Evolutionary conservation across 768 basidiomycete species (phyloP), one percentile per base, ranked within the genome.

Genomic region (Russula compacta): DNA sequence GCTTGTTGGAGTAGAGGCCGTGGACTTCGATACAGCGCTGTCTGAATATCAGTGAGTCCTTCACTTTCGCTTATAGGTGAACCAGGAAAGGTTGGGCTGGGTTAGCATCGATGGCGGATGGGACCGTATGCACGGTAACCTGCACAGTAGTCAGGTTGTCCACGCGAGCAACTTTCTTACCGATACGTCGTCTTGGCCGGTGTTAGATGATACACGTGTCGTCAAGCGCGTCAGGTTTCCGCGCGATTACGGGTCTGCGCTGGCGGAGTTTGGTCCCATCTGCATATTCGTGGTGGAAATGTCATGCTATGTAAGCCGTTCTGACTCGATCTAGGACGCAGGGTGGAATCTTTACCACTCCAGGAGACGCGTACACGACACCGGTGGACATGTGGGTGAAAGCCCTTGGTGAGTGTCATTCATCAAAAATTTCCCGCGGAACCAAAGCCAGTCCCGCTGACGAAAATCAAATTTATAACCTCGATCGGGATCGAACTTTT

Each of bases 341-440:
- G 62, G 88, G 88, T 50, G 91, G 91, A 6, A 87, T 92, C 60
- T 91, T 91, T 73, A 91, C 87, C 47, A 89, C 87, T 0, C 86
- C 87, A 4, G 89, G 88, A 35, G 89, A 92, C 72, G 89, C 88
- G 24, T 91, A 87, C 70, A 92, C 88, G 42, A 91, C 90, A 7
- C 90, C 91, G 1, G 81, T 93, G 49, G 90, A 93, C 68, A 90
- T 92, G 87, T 92, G 90, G 90, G 83, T 91, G 57, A 90, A 89
- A 71, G 87, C 80, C 15, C 80, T 93, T 53, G 91, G 91, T 90
- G 71, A 73, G 85, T 75, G 58, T 61, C 47, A 64, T 65, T 68
- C 24, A 29, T 29, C 24, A 29, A 29, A 29, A 69, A 68, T 67
- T 55, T 59, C 60, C 63, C 52, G 49, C 67, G 55, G 56, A 60